Evolutionary conservation across 2,329 filamentous ascomycete species (phyloP).

Genomic region (Sarocladium oryzae): DNA sequence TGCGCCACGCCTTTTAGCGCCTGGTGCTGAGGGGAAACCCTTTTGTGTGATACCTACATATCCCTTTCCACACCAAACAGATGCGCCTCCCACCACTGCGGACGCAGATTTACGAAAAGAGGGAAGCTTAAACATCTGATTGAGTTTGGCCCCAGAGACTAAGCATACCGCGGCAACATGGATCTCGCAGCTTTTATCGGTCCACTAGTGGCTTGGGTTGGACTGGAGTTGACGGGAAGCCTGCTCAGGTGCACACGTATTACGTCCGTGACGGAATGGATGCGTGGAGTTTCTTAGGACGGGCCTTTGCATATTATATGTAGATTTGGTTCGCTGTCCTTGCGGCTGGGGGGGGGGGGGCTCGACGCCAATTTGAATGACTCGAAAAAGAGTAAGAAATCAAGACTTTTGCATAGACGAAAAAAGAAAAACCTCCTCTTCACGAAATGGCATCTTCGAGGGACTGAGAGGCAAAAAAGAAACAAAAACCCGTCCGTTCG

Average conservation of each 20-base stretch:
- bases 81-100: no score
- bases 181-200: not conserved
- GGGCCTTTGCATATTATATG: not conserved
- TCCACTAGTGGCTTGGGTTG: not conserved
- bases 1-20: slow-evolving; percentile 4
- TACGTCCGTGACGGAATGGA: not conserved
- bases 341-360: not conserved
- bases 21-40: not conserved
- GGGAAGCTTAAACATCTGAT: not conserved
- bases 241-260: not conserved
- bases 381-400: not conserved
- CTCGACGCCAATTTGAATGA: not conserved
- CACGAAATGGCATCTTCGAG: not conserved
- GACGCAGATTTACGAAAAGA: no score
- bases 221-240: not conserved
- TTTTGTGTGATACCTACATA: no score
- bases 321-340: not conserved
- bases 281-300: not conserved
- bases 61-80: no score
- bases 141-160: not conserved
- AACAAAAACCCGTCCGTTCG: no score
- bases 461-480: no score
- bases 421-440: no score
- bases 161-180: not conserved
- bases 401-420: no score